Evolutionary conservation across 2,329 filamentous ascomycete species (phyloP).

Genomic region (Raffaelea ambrosiae): DNA sequence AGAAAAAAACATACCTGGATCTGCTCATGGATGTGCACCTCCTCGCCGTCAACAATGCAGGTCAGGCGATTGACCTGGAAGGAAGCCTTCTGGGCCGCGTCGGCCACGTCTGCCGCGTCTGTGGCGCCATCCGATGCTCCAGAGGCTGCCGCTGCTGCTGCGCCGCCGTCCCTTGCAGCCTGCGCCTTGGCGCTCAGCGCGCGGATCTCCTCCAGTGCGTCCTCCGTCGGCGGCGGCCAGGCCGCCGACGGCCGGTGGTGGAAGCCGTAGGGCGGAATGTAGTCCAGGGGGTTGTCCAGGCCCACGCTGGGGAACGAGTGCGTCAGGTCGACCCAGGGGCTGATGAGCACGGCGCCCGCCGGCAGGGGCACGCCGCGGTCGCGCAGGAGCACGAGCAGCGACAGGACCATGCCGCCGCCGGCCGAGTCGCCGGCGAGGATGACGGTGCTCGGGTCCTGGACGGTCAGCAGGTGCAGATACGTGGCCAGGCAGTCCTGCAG

Average conservation of each 20-base stretch:
- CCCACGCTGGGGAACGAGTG: conserved; percentile 92
- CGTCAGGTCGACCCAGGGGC: conserved; percentile 91
- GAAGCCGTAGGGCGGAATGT: conserved; percentile 82
- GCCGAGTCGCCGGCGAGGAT: conserved; percentile 88
- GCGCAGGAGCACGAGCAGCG: conserved; percentile 68
- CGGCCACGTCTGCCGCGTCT: not conserved
- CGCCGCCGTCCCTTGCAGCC: conserved; percentile 23
- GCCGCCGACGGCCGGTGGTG: conserved; percentile 79
- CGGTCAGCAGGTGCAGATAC: conserved; percentile 72
- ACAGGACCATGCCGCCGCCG: conserved; percentile 82
- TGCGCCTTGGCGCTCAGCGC: conserved; percentile 29
- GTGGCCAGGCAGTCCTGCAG: conserved; percentile 83
- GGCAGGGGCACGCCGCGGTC: conserved; percentile 79
- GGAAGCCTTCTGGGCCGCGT: not conserved
- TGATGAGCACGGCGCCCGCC: conserved; percentile 82
- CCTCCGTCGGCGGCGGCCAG: conserved; percentile 88
- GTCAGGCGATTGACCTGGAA: conserved; percentile 13
- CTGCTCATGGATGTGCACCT: conserved; percentile 75
- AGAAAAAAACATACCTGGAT: conserved; percentile 70
- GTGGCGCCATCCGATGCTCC: too few species aligned
- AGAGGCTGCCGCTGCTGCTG: too few species aligned
- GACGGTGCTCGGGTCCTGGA: conserved; percentile 73
- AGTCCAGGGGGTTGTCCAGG: conserved; percentile 65
- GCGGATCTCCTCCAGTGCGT: conserved; percentile 54
- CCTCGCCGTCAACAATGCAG: conserved; percentile 42